Conservation (phyloP, 2,329 filamentous ascomycete species). For the Corynespora cassiicola region DNA sequence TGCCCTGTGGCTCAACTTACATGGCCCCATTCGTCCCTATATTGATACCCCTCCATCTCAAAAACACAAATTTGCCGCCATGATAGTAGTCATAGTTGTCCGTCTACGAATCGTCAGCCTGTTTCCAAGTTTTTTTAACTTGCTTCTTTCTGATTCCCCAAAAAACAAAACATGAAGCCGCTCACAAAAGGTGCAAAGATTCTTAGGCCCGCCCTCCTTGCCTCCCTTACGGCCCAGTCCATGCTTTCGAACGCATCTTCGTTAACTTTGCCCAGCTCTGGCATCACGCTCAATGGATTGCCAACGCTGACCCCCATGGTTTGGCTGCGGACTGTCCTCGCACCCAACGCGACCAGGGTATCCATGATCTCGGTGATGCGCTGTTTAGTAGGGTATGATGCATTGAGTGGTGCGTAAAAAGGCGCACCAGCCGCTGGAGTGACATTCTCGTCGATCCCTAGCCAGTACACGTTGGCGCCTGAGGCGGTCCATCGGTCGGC, state of each 20-base stretch:
- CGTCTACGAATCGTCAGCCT: slow-evolving; percentile 24
- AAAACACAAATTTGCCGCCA: slow-evolving; percentile 58
- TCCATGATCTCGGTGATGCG: slow-evolving; percentile 56
- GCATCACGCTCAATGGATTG: slow-evolving; percentile 57
- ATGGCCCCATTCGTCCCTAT: slow-evolving; percentile 38
- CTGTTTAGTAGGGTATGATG: slow-evolving; percentile 56
- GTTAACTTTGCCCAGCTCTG: slow-evolving; percentile 49
- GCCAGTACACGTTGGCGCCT: slow-evolving; percentile 60
- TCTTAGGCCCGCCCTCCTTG: slow-evolving; percentile 52
- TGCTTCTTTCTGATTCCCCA: not conserved
- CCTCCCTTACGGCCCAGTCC: slow-evolving; percentile 57
- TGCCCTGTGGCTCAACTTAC: slow-evolving; percentile 7
- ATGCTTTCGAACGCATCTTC: slow-evolving; percentile 54
- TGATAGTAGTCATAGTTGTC: slow-evolving; percentile 61
- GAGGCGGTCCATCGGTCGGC: slow-evolving; percentile 51
- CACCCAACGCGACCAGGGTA: slow-evolving; percentile 53
- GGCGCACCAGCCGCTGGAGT: slow-evolving; percentile 51
- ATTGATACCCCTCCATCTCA: slow-evolving; percentile 55
- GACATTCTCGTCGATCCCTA: slow-evolving; percentile 60
- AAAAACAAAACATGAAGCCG: slow-evolving; percentile 1
- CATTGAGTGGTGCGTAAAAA: slow-evolving; percentile 52
- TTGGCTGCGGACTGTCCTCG: slow-evolving; percentile 54
- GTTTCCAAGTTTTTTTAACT: not conserved
- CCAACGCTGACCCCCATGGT: slow-evolving; percentile 56
- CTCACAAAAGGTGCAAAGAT: slow-evolving; percentile 51